Evolutionary conservation across 2,329 filamentous ascomycete genomes (phyloP).

Genomic region (Aspergillus neotritici): DNA sequence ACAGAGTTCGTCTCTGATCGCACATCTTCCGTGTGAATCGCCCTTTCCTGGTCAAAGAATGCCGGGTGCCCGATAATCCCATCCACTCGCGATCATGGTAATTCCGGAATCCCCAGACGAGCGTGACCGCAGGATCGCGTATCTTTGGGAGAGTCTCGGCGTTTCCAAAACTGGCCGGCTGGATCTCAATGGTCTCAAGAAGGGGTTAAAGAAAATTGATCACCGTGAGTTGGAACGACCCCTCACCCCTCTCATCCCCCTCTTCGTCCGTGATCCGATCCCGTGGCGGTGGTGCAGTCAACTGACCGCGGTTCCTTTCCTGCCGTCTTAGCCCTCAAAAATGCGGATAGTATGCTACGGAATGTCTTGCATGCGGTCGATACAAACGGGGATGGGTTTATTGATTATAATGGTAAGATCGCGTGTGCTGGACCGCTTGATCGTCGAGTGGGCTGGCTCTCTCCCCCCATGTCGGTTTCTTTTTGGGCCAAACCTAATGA

Average conservation of each 20-base stretch:
- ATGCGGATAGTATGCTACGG: constrained; percentile 78
- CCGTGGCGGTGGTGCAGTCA: constrained; percentile 17
- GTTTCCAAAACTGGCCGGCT: constrained; percentile 70
- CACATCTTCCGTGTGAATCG: constrained; percentile 13
- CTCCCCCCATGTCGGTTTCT: constrained; percentile 12
- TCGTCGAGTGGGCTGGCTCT: constrained; percentile 8
- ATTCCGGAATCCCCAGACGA: constrained; percentile 66
- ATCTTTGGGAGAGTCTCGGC: constrained; percentile 79
- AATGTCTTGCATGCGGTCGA: constrained; percentile 79
- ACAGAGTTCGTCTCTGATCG: constrained; percentile 17
- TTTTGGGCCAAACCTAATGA: constrained; percentile 17
- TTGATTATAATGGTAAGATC: constrained; percentile 76
- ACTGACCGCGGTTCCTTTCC: constrained; percentile 18
- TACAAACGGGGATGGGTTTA: constrained; percentile 78
- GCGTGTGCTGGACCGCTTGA: constrained; percentile 6
- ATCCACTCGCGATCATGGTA: constrained; percentile 52
- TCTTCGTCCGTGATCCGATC: constrained; percentile 11
- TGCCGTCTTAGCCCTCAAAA: constrained; percentile 63
- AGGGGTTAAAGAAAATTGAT: constrained; percentile 79
- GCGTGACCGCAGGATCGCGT: constrained; percentile 73
- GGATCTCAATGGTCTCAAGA: constrained; percentile 77
- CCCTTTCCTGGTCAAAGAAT: constrained; percentile 36
- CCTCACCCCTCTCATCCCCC: too few relatives aligned
- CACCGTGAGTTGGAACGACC: constrained; percentile 61
- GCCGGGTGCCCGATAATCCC: constrained; percentile 44